These are phyloP conservation scores for Hortaea sp. DNA, from an alignment of 2,329 filamentous ascomycete genomes.

Conservation along the genomic window DNA sequence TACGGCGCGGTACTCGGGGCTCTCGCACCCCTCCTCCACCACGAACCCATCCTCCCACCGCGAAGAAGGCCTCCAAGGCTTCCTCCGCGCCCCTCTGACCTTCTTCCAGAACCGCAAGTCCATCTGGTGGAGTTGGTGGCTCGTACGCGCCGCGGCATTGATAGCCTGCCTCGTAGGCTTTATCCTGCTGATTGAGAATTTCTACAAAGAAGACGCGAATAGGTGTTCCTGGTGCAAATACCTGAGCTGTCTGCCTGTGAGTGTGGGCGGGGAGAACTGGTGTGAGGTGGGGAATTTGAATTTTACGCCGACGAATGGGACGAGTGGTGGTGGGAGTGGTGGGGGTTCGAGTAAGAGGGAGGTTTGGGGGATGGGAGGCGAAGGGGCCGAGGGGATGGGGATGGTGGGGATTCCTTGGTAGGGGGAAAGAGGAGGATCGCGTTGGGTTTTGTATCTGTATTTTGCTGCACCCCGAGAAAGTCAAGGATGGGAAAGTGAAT, in stretches of 20 bases:
- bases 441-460: too few relatives aligned
- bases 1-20: slow-evolving; percentile 11
- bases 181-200: slow-evolving; percentile 79
- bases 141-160: slow-evolving; percentile 67
- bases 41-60: slow-evolving; percentile 1
- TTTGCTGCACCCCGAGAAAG: too few relatives aligned
- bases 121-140: slow-evolving; percentile 97
- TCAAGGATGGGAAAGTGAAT: too few relatives aligned
- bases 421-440: too few relatives aligned
- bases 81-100: slow-evolving; percentile 44
- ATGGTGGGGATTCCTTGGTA: too few relatives aligned
- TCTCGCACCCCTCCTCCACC: neutral
- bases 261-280: slow-evolving; percentile 42
- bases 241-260: slow-evolving; percentile 72
- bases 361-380: too few relatives aligned
- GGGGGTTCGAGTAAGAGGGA: too few relatives aligned
- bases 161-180: slow-evolving; percentile 77
- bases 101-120: slow-evolving; percentile 92
- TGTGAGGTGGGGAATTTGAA: slow-evolving; percentile 44
- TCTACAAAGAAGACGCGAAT: slow-evolving; percentile 65
- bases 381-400: too few relatives aligned
- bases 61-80: slow-evolving; percentile 28
- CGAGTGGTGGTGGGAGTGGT: neutral
- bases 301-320: slow-evolving; percentile 16
- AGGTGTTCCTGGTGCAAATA: slow-evolving; percentile 92